These are phyloP conservation scores for Phytopythium chamaehyphon DNA, from an alignment of 352 stramenopile species.

Conservation along the genomic window DNA sequence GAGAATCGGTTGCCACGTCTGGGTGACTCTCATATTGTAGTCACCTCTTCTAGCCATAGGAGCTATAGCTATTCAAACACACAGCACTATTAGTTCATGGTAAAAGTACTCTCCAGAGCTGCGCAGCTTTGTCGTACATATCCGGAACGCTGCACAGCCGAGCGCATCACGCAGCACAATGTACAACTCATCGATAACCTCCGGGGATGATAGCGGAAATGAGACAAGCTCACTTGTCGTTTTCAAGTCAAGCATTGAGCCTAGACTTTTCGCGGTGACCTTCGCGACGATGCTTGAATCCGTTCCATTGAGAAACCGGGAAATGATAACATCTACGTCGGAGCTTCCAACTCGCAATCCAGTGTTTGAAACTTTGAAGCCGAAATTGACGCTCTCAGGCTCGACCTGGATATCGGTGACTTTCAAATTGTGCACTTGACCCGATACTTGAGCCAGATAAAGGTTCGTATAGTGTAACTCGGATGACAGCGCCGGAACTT, in stretches of 20 bases:
- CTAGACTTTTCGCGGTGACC: conserved; percentile 5
- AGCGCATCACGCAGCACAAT: conserved; percentile 40
- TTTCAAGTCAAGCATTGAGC: not conserved
- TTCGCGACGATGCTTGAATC: conserved; percentile 11
- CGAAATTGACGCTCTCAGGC: conserved; percentile 16
- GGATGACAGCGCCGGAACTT: conserved; percentile 50
- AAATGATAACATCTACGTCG: conserved; percentile 31
- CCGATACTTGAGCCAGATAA: conserved; percentile 40
- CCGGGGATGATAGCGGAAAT: not conserved
- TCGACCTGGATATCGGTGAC: conserved; percentile 20
- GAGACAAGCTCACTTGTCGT: not conserved
- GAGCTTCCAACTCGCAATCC: conserved; percentile 21
- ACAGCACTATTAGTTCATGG: conserved; percentile 5
- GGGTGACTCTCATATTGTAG: not conserved
- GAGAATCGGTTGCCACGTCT: conserved; percentile 37
- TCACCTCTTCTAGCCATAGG: too few relatives aligned
- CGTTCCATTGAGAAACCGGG: conserved; percentile 28
- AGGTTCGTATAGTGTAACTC: conserved; percentile 81
- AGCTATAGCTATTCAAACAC: too few relatives aligned
- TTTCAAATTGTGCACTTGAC: conserved; percentile 46
- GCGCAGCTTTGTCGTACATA: conserved; percentile 30
- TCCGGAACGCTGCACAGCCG: conserved; percentile 55
- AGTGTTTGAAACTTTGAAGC: conserved; percentile 31
- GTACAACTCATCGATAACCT: conserved; percentile 19
- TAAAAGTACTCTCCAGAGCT: not conserved